Evolutionary conservation across 2,329 filamentous ascomycete species (phyloP), one percentile per base, ranked within the genome.

Genomic region (Purpureocillium takamizusanense): DNA sequence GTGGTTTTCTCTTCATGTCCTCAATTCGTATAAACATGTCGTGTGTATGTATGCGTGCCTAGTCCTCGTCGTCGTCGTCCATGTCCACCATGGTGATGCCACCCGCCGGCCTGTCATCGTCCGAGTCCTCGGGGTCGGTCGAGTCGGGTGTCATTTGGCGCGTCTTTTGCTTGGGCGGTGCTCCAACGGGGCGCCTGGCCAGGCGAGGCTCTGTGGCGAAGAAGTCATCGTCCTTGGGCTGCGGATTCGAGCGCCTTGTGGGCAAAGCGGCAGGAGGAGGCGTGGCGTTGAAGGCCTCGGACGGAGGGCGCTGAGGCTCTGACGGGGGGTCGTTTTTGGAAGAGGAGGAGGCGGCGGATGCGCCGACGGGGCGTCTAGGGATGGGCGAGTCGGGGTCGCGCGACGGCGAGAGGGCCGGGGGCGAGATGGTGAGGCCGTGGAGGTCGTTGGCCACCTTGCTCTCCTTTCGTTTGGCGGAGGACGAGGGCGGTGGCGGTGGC

Each of bases 121-220:
- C 59, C 13, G 59, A 62, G 9, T 65, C 57, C 7, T 62, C 60
- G 2, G 46, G 45, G 13, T 41, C 38, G 38, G 53, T 51, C 5
- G 52, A 48, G 4, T 47, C 48, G 3, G 51, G 52, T 4, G 56
- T 54, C 33, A 48, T 41, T 7, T 54, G 46, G 14, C 52, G 47
- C 8, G 44, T 33, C 30, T 17, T 30, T 17, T 30, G 29, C 9
- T 29, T 37, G 13, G 21, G 21, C 21, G 21, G 21, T 10, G 21
- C 21, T 2, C 35, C 27, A 13, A 42, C 39, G 10, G 38, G 41
- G 7, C 38, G 31, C 17, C 33, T 18, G 3, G 28, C 25, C 23
- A 30, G 17, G 11, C 10, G 31, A 31, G 32, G 34, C 7, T 23
- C 16, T 27, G 14, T n/a, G n/a, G 21, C 9, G 11, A 27, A 29